Conservation (phyloP, 2,329 filamentous ascomycete species). For the Aureobasidium leucospermi region DNA sequence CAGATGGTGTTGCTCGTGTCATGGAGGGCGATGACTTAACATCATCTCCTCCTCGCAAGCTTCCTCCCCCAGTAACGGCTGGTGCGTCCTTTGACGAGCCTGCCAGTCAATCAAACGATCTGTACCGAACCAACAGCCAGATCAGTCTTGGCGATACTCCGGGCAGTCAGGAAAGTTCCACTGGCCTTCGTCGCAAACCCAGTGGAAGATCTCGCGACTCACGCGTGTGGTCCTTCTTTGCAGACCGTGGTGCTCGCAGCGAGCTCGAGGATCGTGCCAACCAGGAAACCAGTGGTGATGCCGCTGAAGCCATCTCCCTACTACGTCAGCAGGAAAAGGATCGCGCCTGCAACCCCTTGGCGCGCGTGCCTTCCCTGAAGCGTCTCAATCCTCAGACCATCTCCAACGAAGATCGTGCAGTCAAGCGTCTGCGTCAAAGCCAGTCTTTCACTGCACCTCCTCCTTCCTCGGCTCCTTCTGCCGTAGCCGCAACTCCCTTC, state of each 20-base stretch:
- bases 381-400: conserved; percentile 2
- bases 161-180: conserved; percentile 5
- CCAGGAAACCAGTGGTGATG: conserved; percentile 71
- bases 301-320: conserved; percentile 61
- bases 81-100: conserved; percentile 19
- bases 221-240: conserved; percentile 85
- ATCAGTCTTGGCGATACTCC: conserved; percentile 35
- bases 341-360: conserved; percentile 1
- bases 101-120: conserved; percentile 36
- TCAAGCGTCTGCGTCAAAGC: conserved; percentile 6
- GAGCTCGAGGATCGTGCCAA: conserved; percentile 75
- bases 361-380: conserved; percentile 7
- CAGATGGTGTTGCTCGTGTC: conserved; percentile 86
- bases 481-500: conserved; percentile 15
- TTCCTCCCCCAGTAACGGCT: conserved; percentile 38
- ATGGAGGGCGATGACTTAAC: conserved; percentile 61
- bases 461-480: conserved; percentile 10
- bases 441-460: conserved; percentile 6
- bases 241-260: conserved; percentile 70
- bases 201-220: conserved; percentile 70
- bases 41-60: conserved; percentile 52
- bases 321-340: conserved; percentile 10
- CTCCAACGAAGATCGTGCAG: background rate
- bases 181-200: conserved; percentile 36
- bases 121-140: conserved; percentile 67